Evolutionary conservation across 805 yeast species (phyloP), one percentile per base, ranked within the genome.

Genomic region (Candida caryicola): DNA sequence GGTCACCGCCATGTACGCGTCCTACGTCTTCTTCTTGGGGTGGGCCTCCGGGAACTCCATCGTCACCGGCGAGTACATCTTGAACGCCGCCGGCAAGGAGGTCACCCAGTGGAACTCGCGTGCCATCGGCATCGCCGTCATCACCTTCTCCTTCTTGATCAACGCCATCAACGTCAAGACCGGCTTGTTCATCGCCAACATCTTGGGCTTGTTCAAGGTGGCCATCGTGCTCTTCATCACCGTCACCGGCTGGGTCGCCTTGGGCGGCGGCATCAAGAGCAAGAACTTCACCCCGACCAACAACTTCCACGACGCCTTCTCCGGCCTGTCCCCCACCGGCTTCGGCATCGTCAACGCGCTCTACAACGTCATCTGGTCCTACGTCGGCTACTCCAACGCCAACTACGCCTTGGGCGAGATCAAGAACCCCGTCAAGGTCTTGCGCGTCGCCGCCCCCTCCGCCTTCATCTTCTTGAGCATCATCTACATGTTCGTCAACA

Each of bases 31-130:
- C 52, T 73, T 84, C 51, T 66, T 86, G 34, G 93, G 93, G 26
- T 86, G 90, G 87, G 90, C 95, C 16, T 80, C 93, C 8, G 86
- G 90, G 59, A 84, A 85, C 59, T 81, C 90, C 15, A 78, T 84
- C 35, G 86, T 84, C 25, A 83, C 83, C 46, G 95, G 95, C 21
- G 83, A 82, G 54, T 85, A 83, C 62, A 71, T 86, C 43, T 68
- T 85, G 43, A 76, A 75, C 29, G 95, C 95, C 8, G 89, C 90
- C 5, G 82, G 77, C 29, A 72, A 67, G 13, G 82, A 79, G 43
- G 71, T 76, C 6, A 79, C 83, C 9, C 74, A 80, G 49, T 86
- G 95, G 95, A 79, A 80, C 51, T 81, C 82, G 47, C 72, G 91
- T 54, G 89, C 80, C 29, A 74, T 86, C 49, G 95, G 90, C 47